These are phyloP conservation scores for Boletus insuetus DNA, from an alignment of 768 basidiomycete species.

Conservation along the genomic window DNA sequence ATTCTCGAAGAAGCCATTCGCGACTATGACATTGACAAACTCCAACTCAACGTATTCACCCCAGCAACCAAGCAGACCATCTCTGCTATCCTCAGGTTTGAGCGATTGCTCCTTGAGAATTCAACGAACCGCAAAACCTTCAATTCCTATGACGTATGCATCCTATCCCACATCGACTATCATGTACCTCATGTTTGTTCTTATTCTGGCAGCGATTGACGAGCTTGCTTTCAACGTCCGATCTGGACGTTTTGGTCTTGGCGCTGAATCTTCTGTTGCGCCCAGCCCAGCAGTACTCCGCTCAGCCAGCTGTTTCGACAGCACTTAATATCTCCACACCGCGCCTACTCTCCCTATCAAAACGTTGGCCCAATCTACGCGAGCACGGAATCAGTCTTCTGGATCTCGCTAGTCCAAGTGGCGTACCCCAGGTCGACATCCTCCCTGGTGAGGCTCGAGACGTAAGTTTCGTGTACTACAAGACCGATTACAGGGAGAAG, in stretches of 20 bases:
- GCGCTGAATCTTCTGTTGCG: constrained; percentile 85
- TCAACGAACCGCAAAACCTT: constrained; percentile 97
- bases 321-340: constrained; percentile 79
- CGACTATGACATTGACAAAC: constrained; percentile 82
- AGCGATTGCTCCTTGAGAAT: constrained; percentile 89
- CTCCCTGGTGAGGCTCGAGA: constrained; percentile 74
- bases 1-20: constrained; percentile 80
- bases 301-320: constrained; percentile 79
- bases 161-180: not conserved
- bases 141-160: constrained; percentile 91
- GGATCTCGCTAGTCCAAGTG: constrained; percentile 62
- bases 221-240: constrained; percentile 81
- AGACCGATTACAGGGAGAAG: constrained; percentile 51
- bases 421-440: constrained; percentile 50
- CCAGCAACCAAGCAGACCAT: constrained; percentile 70
- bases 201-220: constrained; percentile 69
- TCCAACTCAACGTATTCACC: constrained; percentile 79
- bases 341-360: constrained; percentile 78
- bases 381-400: constrained; percentile 77
- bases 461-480: constrained; percentile 80
- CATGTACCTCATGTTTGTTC: constrained; percentile 4
- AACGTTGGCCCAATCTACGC: constrained; percentile 79
- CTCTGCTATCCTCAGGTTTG: constrained; percentile 82
- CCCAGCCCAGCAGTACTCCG: constrained; percentile 93
- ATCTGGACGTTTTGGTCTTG: constrained; percentile 83